Percentiles rank a stretch among this genome's conserved stretches.
Evolutionary conservation across 208 protist genomes (phyloP).

Genomic region (Naegleria fowleri): DNA sequence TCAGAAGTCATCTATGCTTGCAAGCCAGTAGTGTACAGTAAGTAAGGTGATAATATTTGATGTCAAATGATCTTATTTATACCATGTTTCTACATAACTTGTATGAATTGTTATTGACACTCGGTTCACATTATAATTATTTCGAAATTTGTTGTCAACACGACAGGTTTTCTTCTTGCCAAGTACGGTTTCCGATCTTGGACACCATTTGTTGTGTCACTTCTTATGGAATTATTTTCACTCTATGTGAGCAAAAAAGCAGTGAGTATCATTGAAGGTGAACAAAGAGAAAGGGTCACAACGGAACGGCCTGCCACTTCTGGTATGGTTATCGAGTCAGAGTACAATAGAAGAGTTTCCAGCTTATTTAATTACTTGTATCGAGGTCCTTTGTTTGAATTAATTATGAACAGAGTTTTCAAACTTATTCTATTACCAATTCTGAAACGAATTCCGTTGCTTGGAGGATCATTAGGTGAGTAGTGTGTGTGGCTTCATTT

Average conservation of each 20-base stretch:
- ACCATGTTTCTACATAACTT: no score
- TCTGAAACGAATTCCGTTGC: background rate
- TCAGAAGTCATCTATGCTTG: background rate
- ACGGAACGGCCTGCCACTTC: background rate
- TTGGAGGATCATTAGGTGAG: background rate
- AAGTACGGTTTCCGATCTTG: background rate
- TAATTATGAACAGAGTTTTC: background rate
- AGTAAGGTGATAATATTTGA: no score
- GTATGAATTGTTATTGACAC: no score
- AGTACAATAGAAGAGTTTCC: background rate
- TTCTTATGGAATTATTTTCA: background rate
- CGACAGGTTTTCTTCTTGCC: background rate
- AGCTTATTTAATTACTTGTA: background rate
- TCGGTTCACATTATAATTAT: no score
- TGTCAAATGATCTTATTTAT: no score
- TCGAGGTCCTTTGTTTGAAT: background rate
- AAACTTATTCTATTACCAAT: background rate
- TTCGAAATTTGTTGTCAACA: no score
- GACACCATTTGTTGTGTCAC: background rate
- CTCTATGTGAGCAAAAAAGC: background rate
- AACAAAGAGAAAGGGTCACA: background rate
- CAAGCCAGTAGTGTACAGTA: background rate
- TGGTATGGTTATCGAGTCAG: background rate
- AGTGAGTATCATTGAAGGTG: background rate
- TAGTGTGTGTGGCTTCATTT: no score